A percentile compares a stretch with the other conserved stretches of the same genome.
These are phyloP conservation scores for Ogataea henricii DNA, from an alignment of 805 yeast species.

Conservation along the genomic window DNA sequence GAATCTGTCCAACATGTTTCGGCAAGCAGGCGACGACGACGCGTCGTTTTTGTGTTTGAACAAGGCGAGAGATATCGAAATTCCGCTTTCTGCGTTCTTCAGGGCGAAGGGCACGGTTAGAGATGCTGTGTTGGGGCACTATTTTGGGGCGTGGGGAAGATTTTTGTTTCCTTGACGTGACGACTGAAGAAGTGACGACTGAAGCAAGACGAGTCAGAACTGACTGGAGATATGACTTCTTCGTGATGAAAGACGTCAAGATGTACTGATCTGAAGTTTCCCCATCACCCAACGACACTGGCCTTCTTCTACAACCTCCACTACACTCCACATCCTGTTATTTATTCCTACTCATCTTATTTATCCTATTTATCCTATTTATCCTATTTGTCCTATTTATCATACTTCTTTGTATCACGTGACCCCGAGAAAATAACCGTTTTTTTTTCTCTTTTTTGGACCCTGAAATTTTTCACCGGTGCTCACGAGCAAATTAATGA, in stretches of 20 bases:
- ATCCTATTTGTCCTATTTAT: background rate
- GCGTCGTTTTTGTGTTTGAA: conserved; percentile 27
- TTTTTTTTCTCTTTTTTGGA: too few species aligned
- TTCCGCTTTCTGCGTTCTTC: conserved; percentile 34
- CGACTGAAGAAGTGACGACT: too few species aligned
- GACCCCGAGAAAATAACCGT: too few species aligned
- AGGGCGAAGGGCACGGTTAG: conserved; percentile 27
- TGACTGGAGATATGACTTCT: too few species aligned
- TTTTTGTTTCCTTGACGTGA: conserved; percentile 34
- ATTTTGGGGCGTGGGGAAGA: conserved; percentile 39
- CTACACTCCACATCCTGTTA: background rate
- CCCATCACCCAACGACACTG: too few species aligned
- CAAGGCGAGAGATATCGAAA: conserved; percentile 31
- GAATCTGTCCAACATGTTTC: conserved; percentile 39
- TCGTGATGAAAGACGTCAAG: too few species aligned
- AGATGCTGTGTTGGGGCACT: conserved; percentile 35
- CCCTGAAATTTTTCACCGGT: background rate
- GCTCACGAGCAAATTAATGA: background rate
- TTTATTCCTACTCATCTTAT: background rate
- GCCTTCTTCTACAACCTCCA: too few species aligned
- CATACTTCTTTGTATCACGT: background rate
- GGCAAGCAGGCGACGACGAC: conserved; percentile 31
- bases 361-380: background rate
- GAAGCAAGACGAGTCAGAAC: too few species aligned
- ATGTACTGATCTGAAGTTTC: too few species aligned